Evolutionary conservation across 768 basidiomycete species (phyloP), one percentile per base, ranked within the genome.

Genomic region (Dentipellis fragilis): DNA sequence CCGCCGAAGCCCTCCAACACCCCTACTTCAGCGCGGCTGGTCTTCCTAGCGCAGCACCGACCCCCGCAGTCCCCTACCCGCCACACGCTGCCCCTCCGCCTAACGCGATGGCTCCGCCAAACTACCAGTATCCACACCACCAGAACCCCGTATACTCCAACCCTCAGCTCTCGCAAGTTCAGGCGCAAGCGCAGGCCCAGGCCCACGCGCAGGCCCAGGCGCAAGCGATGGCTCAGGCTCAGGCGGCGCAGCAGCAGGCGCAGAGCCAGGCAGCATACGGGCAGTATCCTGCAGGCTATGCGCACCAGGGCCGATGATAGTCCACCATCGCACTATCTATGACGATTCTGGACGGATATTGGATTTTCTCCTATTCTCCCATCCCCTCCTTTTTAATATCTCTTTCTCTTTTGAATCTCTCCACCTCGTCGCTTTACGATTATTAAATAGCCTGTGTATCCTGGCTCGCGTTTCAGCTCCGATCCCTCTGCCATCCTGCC

Each of bases 1-100:
- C 95, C 22, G 84, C 85, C 10, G 89, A 97, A 47, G 93, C 95
- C 0, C 80, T 98, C 55, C 81, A 79, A 8, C 96, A 99, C 64
- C 89, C 92, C 0, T 97, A 97, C 70, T 96, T 97, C 70, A 82
- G 84, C 16, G 79, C 76, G 38, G 72, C 80, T 4, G 66, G 17
- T 68, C 71, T 54, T 65, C 67, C 12, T 63, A 75, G 39, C 66
- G 74, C 45, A 61, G 76, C 23, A 62, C 75, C 2, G 74, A 78
- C 35, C 79, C 81, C 45, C 35, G 54, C 54, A 35, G 16, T 50
- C 1, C 54, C 61, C 17, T 60, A 60, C 35, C 54, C 59, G 10
- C 74, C 83, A 36, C 84, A 85, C 78, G 75, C 81, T 4, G 85
- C 86, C 3, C 58, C 65, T 21, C 58, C 62, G 22, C 60, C 67